Conservation (phyloP, 225 moss, liverwort and hornwort species). For the Asterella californica region DNA sequence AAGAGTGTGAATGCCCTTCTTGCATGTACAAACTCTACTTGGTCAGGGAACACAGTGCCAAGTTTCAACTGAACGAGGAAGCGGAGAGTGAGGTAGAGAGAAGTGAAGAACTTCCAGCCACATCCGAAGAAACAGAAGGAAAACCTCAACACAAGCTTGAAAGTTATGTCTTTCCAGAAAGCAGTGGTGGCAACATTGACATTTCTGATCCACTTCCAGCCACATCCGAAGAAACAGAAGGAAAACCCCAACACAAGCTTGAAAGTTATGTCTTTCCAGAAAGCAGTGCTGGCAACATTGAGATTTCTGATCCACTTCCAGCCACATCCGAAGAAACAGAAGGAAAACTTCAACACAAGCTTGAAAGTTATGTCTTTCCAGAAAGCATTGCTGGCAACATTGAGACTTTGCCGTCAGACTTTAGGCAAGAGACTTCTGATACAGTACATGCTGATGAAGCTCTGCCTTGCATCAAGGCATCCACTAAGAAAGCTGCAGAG, state of each 20-base stretch:
- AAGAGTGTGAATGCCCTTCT: slow-evolving; percentile 21
- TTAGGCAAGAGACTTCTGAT: background rate
- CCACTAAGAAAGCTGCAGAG: background rate
- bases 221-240: background rate
- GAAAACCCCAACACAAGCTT: background rate
- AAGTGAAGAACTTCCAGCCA: background rate
- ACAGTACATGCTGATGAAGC: background rate
- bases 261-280: background rate
- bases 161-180: background rate
- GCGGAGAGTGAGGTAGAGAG: background rate
- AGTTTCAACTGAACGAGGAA: background rate
- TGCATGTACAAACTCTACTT: slow-evolving; percentile 21
- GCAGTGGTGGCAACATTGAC: background rate
- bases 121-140: background rate
- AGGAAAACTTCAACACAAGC: background rate
- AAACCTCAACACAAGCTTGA: background rate
- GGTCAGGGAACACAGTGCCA: slow-evolving; percentile 9
- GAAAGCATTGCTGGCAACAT: background rate
- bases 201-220: background rate
- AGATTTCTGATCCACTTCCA: background rate
- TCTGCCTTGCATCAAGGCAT: background rate
- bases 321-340: background rate
- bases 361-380: background rate
- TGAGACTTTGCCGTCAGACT: background rate
- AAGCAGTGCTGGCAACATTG: background rate